These are phyloP conservation scores for Polytrichum formosum DNA, from an alignment of 225 moss, liverwort and hornwort genomes.

Conservation along the genomic window DNA sequence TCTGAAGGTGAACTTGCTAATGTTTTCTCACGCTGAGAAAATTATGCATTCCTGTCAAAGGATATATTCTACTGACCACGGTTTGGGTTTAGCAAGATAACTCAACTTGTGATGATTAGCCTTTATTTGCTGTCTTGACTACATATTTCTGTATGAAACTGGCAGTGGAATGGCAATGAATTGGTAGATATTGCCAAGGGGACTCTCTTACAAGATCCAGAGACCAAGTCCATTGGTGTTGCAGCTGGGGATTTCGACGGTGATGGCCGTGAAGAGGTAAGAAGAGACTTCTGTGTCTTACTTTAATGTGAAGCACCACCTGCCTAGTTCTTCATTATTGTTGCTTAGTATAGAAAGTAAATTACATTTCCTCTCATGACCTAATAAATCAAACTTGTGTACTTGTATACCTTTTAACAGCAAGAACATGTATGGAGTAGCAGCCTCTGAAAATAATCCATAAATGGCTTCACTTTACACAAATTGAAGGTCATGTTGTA, in stretches of 20 bases:
- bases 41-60: neutral
- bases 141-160: neutral
- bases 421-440: too few relatives aligned
- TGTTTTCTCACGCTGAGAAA: neutral
- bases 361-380: too few relatives aligned
- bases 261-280: slow-evolving; percentile 88
- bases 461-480: too few relatives aligned
- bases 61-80: too few relatives aligned
- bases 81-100: too few relatives aligned
- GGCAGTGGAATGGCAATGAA: slow-evolving; percentile 87
- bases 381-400: too few relatives aligned
- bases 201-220: slow-evolving; percentile 72
- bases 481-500: too few relatives aligned
- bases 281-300: neutral
- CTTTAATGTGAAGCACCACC: too few relatives aligned
- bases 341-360: too few relatives aligned
- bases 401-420: too few relatives aligned
- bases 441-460: too few relatives aligned
- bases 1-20: slow-evolving; percentile 50
- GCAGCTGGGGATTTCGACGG: slow-evolving; percentile 86
- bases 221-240: slow-evolving; percentile 88
- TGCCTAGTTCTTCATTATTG: too few relatives aligned
- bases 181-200: slow-evolving; percentile 64
- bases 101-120: neutral
- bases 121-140: slow-evolving; percentile 5